A percentile compares a stretch with the other conserved stretches of the same genome.
Evolutionary conservation across 2,329 filamentous ascomycete genomes (phyloP).

Genomic region (Mycosphaerella sp.): DNA sequence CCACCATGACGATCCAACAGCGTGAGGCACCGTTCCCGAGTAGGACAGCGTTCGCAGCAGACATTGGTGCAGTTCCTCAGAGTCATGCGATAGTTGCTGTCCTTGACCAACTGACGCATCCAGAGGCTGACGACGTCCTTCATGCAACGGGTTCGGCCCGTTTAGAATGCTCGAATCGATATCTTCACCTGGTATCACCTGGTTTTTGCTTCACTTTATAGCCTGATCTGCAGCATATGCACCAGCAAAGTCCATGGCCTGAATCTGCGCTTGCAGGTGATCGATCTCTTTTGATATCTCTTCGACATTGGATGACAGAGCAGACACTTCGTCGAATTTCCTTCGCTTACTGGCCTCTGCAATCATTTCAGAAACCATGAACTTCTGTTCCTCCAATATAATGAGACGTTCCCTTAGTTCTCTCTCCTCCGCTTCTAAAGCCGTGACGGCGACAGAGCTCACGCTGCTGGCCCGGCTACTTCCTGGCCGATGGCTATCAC

Average conservation of each 20-base stretch:
- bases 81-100: too few relatives aligned
- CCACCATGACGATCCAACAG: too few relatives aligned
- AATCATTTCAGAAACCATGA: constrained; percentile 83
- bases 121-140: too few relatives aligned
- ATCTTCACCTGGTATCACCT: too few relatives aligned
- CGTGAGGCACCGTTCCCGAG: too few relatives aligned
- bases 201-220: constrained; percentile 23
- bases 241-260: constrained; percentile 35
- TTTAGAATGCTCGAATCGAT: too few relatives aligned
- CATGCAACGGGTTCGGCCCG: too few relatives aligned
- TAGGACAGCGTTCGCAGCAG: too few relatives aligned
- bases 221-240: constrained; percentile 29
- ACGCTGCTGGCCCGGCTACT: constrained; percentile 49
- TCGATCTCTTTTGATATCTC: constrained; percentile 76
- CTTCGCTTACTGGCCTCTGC: constrained; percentile 66
- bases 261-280: constrained; percentile 31
- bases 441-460: constrained; percentile 45
- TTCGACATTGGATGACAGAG: constrained; percentile 70
- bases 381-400: constrained; percentile 84
- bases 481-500: constrained; percentile 33
- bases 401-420: constrained; percentile 71
- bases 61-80: too few relatives aligned
- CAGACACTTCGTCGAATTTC: constrained; percentile 80
- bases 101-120: too few relatives aligned
- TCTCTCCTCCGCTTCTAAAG: constrained; percentile 76